Conservation (phyloP, 805 yeast genomes). For the Maudiozyma bulderi region DNA sequence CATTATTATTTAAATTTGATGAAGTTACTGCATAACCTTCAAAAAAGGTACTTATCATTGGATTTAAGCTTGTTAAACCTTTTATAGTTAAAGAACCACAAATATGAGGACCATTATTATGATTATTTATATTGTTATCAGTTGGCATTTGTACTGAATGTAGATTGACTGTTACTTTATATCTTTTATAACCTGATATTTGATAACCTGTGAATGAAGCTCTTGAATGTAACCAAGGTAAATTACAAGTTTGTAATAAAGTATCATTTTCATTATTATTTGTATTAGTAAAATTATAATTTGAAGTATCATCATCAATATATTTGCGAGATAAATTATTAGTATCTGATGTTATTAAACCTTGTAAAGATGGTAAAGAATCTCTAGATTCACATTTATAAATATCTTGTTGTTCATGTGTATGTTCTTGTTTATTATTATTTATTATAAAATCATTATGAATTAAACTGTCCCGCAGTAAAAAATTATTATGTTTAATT, state of each 20-base stretch:
- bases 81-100: conserved; percentile 61
- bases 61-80: conserved; percentile 57
- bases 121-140: neutral
- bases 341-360: neutral
- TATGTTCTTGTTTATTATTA: too few species aligned
- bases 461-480: neutral
- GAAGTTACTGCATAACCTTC: conserved; percentile 33
- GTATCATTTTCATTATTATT: neutral
- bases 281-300: neutral
- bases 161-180: conserved; percentile 48
- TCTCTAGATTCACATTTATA: conserved; percentile 19
- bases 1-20: neutral
- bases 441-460: neutral
- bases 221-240: conserved; percentile 21
- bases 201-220: conserved; percentile 29
- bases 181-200: conserved; percentile 26
- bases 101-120: conserved; percentile 21
- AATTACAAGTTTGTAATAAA: neutral
- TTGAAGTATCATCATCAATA: conserved; percentile 8
- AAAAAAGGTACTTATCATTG: conserved; percentile 68
- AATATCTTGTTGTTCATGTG: neutral
- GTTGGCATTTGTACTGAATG: conserved; percentile 44
- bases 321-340: conserved; percentile 8
- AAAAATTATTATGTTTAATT: neutral
- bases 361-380: conserved; percentile 15